Conservation (phyloP, 2,329 filamentous ascomycete species). For the Aspergillaceae sp. region DNA sequence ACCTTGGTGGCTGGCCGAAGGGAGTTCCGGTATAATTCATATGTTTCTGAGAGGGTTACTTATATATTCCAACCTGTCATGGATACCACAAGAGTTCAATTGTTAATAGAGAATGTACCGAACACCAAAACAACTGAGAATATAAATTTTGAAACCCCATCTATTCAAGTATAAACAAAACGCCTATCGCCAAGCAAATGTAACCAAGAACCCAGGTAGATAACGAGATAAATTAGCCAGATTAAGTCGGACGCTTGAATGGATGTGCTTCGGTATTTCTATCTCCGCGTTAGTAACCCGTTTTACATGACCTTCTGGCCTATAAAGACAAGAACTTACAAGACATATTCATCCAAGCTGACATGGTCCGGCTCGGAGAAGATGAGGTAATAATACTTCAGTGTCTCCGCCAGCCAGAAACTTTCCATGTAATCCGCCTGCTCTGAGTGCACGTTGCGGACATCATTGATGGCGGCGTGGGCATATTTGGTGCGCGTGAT, state of each 20-base stretch:
- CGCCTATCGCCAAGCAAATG: too few species aligned
- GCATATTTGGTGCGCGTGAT: conserved; percentile 36
- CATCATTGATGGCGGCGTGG: conserved; percentile 37
- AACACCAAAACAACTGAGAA: too few species aligned
- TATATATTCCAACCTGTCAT: too few species aligned
- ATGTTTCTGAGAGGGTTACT: too few species aligned
- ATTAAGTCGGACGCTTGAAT: conserved; percentile 19
- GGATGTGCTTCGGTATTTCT: conserved; percentile 37
- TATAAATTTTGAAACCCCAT: too few species aligned
- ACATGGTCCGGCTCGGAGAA: conserved; percentile 34
- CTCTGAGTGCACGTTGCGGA: conserved; percentile 22
- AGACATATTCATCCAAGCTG: conserved; percentile 37
- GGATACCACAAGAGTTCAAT: too few species aligned
- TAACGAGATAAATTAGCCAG: too few species aligned
- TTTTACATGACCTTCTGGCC: neutral
- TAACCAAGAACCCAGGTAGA: too few species aligned
- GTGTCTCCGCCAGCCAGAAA: conserved; percentile 39
- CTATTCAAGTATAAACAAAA: too few species aligned
- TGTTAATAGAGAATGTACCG: too few species aligned
- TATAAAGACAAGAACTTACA: conserved; percentile 19
- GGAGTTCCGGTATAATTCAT: too few species aligned
- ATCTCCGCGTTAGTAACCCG: conserved; percentile 1
- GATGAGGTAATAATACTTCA: conserved; percentile 40
- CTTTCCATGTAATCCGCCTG: conserved; percentile 36
- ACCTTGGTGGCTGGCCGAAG: too few species aligned